Base-by-base conservation (phyloP, 495 filamentous ascomycete genomes). In the Chlorociboria aeruginascens region DNA sequence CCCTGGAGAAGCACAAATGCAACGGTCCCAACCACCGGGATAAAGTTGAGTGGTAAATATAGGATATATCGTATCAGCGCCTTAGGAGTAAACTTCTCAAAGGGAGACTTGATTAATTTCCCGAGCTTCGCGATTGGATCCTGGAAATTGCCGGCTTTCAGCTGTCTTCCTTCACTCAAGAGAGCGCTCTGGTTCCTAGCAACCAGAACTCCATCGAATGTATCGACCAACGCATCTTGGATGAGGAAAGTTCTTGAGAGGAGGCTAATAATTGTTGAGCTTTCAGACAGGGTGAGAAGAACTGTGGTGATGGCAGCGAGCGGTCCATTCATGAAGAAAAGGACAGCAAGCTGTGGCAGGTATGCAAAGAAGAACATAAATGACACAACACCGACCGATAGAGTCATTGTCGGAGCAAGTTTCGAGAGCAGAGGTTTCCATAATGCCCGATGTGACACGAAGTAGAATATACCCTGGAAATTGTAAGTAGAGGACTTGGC, bases 361-460 rank as follows among this genome's bases (percentile, higher is more conserved):
- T 96, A 98, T 44, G 89, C 83, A 65, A 95, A 81, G 57, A 82
- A 67, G 65, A 98, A 97, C 82, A 95, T 78, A 57, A 71, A 64
- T 9, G 50, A 30, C 9, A 58, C 43, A 7, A 61, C 58, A 4
- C 50, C 72, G 32, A 81, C 55, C 8, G 82, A 85, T 10, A 93
- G 68, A n/a, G 71, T 68, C 38, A 86, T 49, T 29, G 82, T 87
- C 9, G 86, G 83, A 3, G 73, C 56, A 31, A 90, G 67, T 35
- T 78, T 79, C 13, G 79, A 77, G 30, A 77, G 66, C 37, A 97
- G 72, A 0, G 92, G 90, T 44, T 75, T 70, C 67, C 73, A 79
- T 46, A 83, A 60, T 32, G 66, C 61, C n/a, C 70, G 73, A 60
- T 87, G 81, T 29, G 71, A 68, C 45, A 75, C 34, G 59, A 95